These are phyloP conservation scores for Yarrowia sp. DNA, from an alignment of 805 yeast genomes.

Conservation along the genomic window DNA sequence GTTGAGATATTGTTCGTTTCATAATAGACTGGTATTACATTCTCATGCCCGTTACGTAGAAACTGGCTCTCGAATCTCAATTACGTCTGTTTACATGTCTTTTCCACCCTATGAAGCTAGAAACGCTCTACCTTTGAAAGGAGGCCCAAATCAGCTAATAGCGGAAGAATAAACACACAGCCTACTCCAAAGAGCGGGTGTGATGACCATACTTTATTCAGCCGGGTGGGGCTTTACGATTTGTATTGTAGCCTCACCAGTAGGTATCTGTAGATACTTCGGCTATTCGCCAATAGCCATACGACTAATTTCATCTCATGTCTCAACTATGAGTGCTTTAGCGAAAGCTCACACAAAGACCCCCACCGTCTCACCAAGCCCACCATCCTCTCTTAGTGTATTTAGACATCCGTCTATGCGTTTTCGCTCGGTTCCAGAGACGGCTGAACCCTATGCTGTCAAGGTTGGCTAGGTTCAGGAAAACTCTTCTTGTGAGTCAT, in stretches of 20 bases:
- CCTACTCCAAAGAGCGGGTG: neutral
- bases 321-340: neutral
- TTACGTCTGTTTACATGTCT: neutral
- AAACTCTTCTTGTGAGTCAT: neutral
- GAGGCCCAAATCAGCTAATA: slow-evolving; percentile 6
- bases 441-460: slow-evolving; percentile 6
- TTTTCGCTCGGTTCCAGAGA: neutral
- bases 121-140: neutral
- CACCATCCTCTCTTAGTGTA: neutral
- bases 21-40: too few species aligned
- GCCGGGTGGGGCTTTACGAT: slow-evolving; percentile 21
- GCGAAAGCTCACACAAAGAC: neutral
- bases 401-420: slow-evolving; percentile 4
- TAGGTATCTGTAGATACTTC: too few species aligned
- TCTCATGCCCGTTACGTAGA: too few species aligned
- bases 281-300: too few species aligned
- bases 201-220: neutral
- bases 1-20: neutral
- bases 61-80: too few species aligned
- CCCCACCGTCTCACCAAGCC: slow-evolving; percentile 4
- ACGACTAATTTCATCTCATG: too few species aligned
- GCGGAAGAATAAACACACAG: neutral
- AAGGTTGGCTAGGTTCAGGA: neutral
- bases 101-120: neutral
- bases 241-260: neutral